These are phyloP conservation scores for Penicillium silybi DNA, from an alignment of 495 filamentous ascomycete species.

Conservation along the genomic window DNA sequence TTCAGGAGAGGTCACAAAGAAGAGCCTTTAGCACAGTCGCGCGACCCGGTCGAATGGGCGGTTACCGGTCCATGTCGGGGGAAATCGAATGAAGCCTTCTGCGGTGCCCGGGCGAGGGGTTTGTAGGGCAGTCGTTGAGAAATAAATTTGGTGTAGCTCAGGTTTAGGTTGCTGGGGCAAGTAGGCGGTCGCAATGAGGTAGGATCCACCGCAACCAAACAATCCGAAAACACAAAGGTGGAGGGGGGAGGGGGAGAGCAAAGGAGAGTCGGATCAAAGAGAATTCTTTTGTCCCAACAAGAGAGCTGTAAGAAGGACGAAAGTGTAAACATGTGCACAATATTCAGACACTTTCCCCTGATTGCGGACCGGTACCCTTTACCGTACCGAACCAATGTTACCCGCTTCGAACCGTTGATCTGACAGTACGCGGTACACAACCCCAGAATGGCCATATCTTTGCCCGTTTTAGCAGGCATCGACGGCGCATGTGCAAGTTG, in stretches of 20 bases:
- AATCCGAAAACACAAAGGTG: constrained; percentile 8
- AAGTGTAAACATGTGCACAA: neutral
- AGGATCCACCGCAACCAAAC: constrained; percentile 15
- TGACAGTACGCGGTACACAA: constrained; percentile 12
- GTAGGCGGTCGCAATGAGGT: constrained; percentile 26
- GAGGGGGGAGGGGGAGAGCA: neutral
- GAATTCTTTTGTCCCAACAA: neutral
- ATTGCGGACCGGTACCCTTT: constrained; percentile 9
- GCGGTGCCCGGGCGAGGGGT: constrained; percentile 6
- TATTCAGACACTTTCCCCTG: constrained; percentile 7
- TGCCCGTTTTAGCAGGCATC: constrained; percentile 12
- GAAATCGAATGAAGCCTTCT: constrained; percentile 23
- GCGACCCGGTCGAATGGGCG: constrained; percentile 32
- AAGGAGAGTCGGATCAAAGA: neutral
- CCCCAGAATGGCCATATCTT: constrained; percentile 9
- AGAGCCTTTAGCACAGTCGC: constrained; percentile 40
- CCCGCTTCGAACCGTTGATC: neutral
- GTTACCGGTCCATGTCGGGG: constrained; percentile 44
- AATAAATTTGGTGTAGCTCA: constrained; percentile 26
- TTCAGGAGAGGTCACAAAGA: constrained; percentile 31
- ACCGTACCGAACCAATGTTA: constrained; percentile 7
- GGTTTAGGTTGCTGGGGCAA: constrained; percentile 26
- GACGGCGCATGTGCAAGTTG: constrained; percentile 10
- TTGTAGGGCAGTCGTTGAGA: constrained; percentile 3
- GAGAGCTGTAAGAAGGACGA: neutral